Evolutionary conservation across 352 stramenopile genomes (phyloP), one percentile per base, ranked within the genome.

Genomic region (Elongisporangium anandrum): DNA sequence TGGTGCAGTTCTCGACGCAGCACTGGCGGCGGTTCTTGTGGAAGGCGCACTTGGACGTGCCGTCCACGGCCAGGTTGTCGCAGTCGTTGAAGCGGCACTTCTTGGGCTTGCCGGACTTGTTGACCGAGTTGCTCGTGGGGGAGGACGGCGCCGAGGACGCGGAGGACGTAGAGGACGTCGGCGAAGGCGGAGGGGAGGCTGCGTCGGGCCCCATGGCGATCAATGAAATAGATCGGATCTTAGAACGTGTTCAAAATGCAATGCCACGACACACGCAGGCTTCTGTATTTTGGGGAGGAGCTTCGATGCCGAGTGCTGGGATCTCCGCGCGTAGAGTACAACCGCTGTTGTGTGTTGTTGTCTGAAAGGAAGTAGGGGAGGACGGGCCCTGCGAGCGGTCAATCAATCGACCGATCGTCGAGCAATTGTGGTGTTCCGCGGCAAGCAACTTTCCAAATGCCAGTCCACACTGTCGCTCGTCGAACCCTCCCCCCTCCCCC

Each of bases 11-110:
- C 29, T 79, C 74, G 19, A 90, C 78, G 67, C 77, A 88, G 68
- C 83, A 93, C 57, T 90, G 78, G 29, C 81, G 77, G 53, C 83
- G 79, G 62, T 93, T 93, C 69, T 91, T 90, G 70, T 93, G 83
- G 65, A 91, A 90, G 24, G 80, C 70, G 66, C 83, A 93, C 64
- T 90, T 90, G 75, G 69, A 73, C 9, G 80, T 89, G 66, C 81
- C 83, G 57, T 88, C 75, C 49, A 88, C 73, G 3, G 77, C 76
- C 22, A 81, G 63, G 67, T 89, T 90, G 59, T 86, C 81, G 63
- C 83, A 93, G 62, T 90, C 79, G 50, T 93, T 93, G 61, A 93
- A 93, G 59, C 77, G 73, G 64, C 83, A 93, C 65, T 88, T 90
- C 56, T 72, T 72, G 55, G 69, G 62, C 55, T 84, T 78, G 59